Evolutionary conservation across 805 yeast genomes (phyloP).

Genomic region (Starmerella vaccinii): DNA sequence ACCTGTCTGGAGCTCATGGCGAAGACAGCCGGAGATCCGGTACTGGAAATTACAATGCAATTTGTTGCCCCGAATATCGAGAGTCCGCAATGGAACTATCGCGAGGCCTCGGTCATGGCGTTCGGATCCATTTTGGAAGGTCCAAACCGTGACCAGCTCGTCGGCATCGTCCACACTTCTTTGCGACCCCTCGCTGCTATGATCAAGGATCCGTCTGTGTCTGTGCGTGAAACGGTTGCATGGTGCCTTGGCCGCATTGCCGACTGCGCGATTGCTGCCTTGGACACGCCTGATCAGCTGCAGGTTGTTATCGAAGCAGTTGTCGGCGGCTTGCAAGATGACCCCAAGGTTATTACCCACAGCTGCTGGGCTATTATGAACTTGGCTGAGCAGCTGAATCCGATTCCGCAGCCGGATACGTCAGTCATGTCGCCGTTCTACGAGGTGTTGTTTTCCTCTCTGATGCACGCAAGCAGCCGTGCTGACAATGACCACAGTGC

Average conservation of each 20-base stretch:
- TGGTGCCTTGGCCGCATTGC: slow-evolving; percentile 98
- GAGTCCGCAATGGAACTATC: slow-evolving; percentile 61
- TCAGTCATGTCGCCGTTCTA: slow-evolving; percentile 69
- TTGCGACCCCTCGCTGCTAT: slow-evolving; percentile 63
- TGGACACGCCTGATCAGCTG: slow-evolving; percentile 53
- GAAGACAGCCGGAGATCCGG: slow-evolving; percentile 74
- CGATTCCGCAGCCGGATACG: slow-evolving; percentile 35
- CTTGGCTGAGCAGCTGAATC: slow-evolving; percentile 64
- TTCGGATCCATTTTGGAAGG: slow-evolving; percentile 96
- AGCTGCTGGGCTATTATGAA: slow-evolving; percentile 97
- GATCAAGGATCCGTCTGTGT: slow-evolving; percentile 64
- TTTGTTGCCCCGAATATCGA: slow-evolving; percentile 71
- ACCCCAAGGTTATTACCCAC: slow-evolving; percentile 88
- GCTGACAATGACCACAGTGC: slow-evolving; percentile 76
- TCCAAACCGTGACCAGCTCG: slow-evolving; percentile 65
- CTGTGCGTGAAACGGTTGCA: slow-evolving; percentile 92
- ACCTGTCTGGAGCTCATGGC: slow-evolving; percentile 93
- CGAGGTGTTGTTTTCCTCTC: slow-evolving; percentile 53
- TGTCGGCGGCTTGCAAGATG: slow-evolving; percentile 72
- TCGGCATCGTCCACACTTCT: slow-evolving; percentile 66
- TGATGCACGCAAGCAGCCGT: slow-evolving; percentile 59
- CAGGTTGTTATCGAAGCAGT: slow-evolving; percentile 67
- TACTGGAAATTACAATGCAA: slow-evolving; percentile 71
- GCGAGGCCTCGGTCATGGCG: slow-evolving; percentile 99
- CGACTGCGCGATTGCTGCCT: slow-evolving; percentile 62